A percentile compares a stretch with the other conserved stretches of the same genome.
Evolutionary conservation across 352 stramenopile genomes (phyloP).

Genomic region (Globisporangium barbulae): DNA sequence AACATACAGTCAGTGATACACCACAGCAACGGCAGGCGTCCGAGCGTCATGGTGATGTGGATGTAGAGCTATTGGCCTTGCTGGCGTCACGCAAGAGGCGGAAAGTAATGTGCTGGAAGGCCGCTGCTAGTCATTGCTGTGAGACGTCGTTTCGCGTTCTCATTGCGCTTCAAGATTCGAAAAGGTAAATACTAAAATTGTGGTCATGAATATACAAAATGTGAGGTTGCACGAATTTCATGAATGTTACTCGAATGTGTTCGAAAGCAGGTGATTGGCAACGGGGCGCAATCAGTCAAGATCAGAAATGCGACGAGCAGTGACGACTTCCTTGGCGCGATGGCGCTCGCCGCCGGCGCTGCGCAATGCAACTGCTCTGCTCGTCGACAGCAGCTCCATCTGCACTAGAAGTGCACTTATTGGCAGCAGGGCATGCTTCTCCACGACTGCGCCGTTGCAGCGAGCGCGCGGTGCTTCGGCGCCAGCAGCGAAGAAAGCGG

Average conservation of each 20-base stretch:
- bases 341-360: slow-evolving; percentile 1
- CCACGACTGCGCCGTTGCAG: slow-evolving; percentile 7
- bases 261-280: slow-evolving; percentile 8
- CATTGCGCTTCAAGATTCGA: no score
- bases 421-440: not conserved
- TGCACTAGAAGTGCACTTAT: not conserved
- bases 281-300: not conserved
- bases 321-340: not conserved
- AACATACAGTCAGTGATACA: not conserved
- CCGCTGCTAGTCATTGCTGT: not conserved
- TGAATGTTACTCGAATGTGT: not conserved
- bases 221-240: not conserved
- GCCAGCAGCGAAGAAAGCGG: not conserved
- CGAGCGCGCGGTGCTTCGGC: not conserved
- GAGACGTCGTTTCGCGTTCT: slow-evolving; percentile 4
- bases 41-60: not conserved
- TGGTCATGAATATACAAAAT: not conserved
- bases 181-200: not conserved
- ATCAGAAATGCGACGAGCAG: slow-evolving; percentile 11
- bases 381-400: not conserved
- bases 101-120: not conserved
- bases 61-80: not conserved
- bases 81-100: not conserved
- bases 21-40: not conserved
- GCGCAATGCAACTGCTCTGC: not conserved